Evolutionary conservation across 768 basidiomycete species (phyloP).

Genomic region (Xerocomellus amylosporus): DNA sequence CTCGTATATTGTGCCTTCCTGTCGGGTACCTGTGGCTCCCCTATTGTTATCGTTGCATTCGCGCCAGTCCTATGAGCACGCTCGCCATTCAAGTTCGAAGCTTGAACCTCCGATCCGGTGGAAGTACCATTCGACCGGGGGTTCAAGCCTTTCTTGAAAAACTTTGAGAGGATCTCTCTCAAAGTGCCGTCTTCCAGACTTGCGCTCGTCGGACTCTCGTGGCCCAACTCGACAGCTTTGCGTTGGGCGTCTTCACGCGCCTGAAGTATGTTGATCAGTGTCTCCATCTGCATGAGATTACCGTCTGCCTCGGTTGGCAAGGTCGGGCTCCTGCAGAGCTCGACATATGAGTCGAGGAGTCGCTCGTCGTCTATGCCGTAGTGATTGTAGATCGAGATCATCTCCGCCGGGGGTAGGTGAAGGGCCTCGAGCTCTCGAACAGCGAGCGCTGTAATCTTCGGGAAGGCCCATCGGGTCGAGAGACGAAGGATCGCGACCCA

Average conservation of each 20-base stretch:
- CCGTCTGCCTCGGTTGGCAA: slow-evolving; percentile 54
- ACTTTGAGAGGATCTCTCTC: slow-evolving; percentile 32
- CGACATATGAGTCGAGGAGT: slow-evolving; percentile 51
- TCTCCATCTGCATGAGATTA: slow-evolving; percentile 51
- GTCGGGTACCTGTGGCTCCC: slow-evolving; percentile 12
- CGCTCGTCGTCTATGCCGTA: slow-evolving; percentile 48
- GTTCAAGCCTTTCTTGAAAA: slow-evolving; percentile 29
- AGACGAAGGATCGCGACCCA: slow-evolving; percentile 59
- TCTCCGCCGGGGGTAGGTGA: slow-evolving; percentile 45
- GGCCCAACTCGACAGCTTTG: slow-evolving; percentile 32
- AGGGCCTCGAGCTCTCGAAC: slow-evolving; percentile 54
- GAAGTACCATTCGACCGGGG: slow-evolving; percentile 9
- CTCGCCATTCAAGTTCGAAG: slow-evolving; percentile 5
- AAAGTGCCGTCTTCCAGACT: slow-evolving; percentile 30
- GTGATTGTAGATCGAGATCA: slow-evolving; percentile 55
- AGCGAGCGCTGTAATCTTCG: slow-evolving; percentile 48
- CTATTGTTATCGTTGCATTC: not conserved
- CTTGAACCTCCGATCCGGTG: slow-evolving; percentile 21
- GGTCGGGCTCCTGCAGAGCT: slow-evolving; percentile 51
- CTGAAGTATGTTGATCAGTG: slow-evolving; percentile 48
- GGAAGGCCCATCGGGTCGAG: slow-evolving; percentile 54
- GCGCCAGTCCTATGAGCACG: not conserved
- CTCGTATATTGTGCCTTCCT: not conserved
- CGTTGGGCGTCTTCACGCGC: slow-evolving; percentile 50
- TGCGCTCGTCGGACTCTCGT: slow-evolving; percentile 33